Conservation (phyloP, 2,329 filamentous ascomycete species). For the Pseudogymnoascus sp. region DNA sequence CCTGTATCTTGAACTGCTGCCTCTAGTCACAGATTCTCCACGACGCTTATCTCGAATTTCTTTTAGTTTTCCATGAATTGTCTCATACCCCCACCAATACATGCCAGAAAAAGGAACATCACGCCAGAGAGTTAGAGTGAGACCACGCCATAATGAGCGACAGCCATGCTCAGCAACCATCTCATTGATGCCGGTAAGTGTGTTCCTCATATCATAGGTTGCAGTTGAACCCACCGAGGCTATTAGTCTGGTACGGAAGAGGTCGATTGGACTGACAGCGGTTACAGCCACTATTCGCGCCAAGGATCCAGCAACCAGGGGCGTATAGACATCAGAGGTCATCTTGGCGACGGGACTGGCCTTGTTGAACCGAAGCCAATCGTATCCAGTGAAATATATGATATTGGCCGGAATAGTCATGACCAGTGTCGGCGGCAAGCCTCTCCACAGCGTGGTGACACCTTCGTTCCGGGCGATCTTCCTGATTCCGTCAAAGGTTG, state of each 20-base stretch:
- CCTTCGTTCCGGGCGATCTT: conserved; percentile 97
- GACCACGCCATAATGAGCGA: conserved; percentile 76
- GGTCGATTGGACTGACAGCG: conserved; percentile 81
- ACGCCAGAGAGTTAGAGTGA: conserved; percentile 87
- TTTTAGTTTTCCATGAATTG: conserved; percentile 61
- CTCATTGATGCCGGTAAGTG: conserved; percentile 62
- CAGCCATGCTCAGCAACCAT: conserved; percentile 77
- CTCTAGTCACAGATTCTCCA: conserved; percentile 32
- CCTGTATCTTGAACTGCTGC: conserved; percentile 24
- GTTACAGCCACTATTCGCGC: conserved; percentile 75
- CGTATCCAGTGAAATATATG: conserved; percentile 97
- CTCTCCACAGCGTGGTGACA: conserved; percentile 77
- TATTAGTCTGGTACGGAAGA: conserved; percentile 88
- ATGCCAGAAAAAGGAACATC: conserved; percentile 95
- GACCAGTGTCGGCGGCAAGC: conserved; percentile 82
- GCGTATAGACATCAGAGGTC: conserved; percentile 62
- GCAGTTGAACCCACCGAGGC: conserved; percentile 51
- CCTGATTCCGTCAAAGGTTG: conserved; percentile 80
- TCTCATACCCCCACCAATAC: conserved; percentile 98
- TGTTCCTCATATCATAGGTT: conserved; percentile 67
- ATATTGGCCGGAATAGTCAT: conserved; percentile 96
- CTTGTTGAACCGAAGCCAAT: conserved; percentile 73
- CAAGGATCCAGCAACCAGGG: conserved; percentile 67
- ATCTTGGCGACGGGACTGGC: conserved; percentile 60
- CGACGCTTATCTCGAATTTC: conserved; percentile 52